Evolutionary conservation across 1,139 yeast species (phyloP).

Genomic region (Geotrichum aggregatum): DNA sequence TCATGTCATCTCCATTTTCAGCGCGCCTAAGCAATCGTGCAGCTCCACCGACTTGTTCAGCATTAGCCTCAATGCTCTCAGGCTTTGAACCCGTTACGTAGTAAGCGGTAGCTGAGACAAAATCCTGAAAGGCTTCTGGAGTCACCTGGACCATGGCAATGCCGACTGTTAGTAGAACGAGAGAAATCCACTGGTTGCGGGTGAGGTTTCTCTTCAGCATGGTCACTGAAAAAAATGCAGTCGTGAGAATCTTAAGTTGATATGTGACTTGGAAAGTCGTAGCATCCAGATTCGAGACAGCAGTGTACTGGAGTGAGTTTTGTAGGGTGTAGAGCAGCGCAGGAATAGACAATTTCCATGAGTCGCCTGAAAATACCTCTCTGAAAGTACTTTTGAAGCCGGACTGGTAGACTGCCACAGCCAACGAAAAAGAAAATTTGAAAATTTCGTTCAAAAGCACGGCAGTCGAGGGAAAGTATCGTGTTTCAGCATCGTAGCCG

Average conservation of each 20-base stretch:
- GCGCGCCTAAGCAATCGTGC: conserved; percentile 9
- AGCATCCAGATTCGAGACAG: conserved; percentile 43
- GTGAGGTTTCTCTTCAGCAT: conserved; percentile 38
- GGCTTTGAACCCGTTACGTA: conserved; percentile 17
- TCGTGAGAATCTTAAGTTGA: conserved; percentile 43
- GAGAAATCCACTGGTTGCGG: conserved; percentile 39
- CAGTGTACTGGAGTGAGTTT: conserved; percentile 43
- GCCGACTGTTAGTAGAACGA: conserved; percentile 40
- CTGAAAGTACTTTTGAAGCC: conserved; percentile 30
- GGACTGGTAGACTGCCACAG: conserved; percentile 29
- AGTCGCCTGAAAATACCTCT: conserved; percentile 39
- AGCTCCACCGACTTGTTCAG: conserved; percentile 1
- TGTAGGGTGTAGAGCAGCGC: conserved; percentile 43
- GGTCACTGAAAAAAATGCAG: conserved; percentile 44
- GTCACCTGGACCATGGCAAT: conserved; percentile 44
- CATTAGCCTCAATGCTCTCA: background rate
- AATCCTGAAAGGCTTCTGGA: conserved; percentile 30
- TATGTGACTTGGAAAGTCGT: conserved; percentile 45
- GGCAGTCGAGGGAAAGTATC: conserved; percentile 44
- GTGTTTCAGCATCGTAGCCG: conserved; percentile 32
- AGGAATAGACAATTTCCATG: conserved; percentile 43
- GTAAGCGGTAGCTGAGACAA: conserved; percentile 23
- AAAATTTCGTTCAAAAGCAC: conserved; percentile 43
- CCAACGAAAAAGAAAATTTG: conserved; percentile 38
- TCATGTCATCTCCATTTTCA: conserved; percentile 28